Percentiles rank a stretch among this genome's conserved stretches.
Evolutionary conservation across 345 rosid species (phyloP).

Genomic region (Zanthoxylum bungeanum): DNA sequence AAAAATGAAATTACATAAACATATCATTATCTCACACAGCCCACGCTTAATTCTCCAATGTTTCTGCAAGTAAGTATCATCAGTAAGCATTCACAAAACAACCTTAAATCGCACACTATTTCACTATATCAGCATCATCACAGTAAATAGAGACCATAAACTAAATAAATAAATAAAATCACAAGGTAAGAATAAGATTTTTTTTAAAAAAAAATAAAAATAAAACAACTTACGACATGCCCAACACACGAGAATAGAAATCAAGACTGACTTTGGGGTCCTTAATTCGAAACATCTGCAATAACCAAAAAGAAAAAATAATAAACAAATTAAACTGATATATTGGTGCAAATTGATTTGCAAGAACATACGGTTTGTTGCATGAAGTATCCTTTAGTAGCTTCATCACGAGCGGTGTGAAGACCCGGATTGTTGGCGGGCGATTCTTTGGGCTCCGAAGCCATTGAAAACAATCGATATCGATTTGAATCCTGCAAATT

Average conservation of each 20-base stretch:
- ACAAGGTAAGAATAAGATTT: neutral
- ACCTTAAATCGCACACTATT: neutral
- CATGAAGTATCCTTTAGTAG: constrained; percentile 80
- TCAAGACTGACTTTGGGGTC: constrained; percentile 90
- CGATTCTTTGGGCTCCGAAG: constrained; percentile 66
- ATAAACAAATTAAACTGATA: neutral
- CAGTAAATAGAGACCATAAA: neutral
- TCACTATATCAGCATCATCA: neutral
- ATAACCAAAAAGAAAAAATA: neutral
- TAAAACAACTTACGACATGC: constrained; percentile 76
- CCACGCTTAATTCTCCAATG: neutral
- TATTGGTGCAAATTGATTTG: neutral
- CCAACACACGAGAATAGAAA: constrained; percentile 86
- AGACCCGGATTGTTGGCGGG: constrained; percentile 81
- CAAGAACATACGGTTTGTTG: constrained; percentile 69
- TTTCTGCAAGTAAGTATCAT: neutral
- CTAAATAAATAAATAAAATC: too few species aligned
- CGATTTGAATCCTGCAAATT: constrained; percentile 36
- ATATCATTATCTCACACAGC: neutral
- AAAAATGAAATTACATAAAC: neutral
- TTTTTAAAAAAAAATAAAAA: neutral
- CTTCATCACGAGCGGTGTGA: constrained; percentile 53
- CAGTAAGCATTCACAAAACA: neutral
- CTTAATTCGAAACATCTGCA: constrained; percentile 92
- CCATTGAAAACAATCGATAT: constrained; percentile 64